Evolutionary conservation across 1,284 basidiomycete genomes (phyloP).

Genomic region (Pyrrhoderma noxium): DNA sequence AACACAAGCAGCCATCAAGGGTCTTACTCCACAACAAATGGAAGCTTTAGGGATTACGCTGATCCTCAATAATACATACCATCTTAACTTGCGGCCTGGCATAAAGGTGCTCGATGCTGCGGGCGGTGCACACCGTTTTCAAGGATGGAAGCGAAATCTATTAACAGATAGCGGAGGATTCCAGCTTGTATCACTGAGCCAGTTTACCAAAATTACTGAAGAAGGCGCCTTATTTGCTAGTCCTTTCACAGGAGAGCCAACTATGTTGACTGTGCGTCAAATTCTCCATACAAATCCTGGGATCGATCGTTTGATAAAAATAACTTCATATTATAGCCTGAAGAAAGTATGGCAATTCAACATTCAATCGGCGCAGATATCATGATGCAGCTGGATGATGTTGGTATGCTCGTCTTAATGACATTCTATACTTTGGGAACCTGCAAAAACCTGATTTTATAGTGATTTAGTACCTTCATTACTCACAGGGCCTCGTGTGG

Average conservation of each 20-base stretch:
- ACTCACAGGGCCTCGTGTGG: conserved; percentile 67
- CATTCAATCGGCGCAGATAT: conserved; percentile 84
- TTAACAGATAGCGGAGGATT: conserved; percentile 87
- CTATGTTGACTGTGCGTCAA: conserved; percentile 68
- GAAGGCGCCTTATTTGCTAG: conserved; percentile 78
- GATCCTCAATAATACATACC: conserved; percentile 82
- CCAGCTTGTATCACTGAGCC: conserved; percentile 77
- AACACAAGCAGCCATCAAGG: conserved; percentile 83
- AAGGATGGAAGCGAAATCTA: conserved; percentile 77
- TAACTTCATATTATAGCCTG: conserved; percentile 45
- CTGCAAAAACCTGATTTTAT: background rate
- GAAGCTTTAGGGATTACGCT: conserved; percentile 72
- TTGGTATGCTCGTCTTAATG: conserved; percentile 40
- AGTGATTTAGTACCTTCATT: conserved; percentile 56
- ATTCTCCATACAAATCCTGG: background rate
- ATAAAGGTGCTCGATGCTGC: conserved; percentile 60
- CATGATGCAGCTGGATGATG: conserved; percentile 88
- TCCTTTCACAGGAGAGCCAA: conserved; percentile 76
- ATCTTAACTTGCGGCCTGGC: conserved; percentile 74
- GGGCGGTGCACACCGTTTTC: conserved; percentile 78
- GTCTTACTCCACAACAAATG: conserved; percentile 76
- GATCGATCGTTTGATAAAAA: background rate
- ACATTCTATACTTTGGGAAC: background rate
- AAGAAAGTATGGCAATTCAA: conserved; percentile 80
- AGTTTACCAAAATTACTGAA: conserved; percentile 78